A percentile compares a stretch with the other conserved stretches of the same genome.
Evolutionary conservation across 2,329 filamentous ascomycete genomes (phyloP).

Genomic region (Hypomyces perniciosus): DNA sequence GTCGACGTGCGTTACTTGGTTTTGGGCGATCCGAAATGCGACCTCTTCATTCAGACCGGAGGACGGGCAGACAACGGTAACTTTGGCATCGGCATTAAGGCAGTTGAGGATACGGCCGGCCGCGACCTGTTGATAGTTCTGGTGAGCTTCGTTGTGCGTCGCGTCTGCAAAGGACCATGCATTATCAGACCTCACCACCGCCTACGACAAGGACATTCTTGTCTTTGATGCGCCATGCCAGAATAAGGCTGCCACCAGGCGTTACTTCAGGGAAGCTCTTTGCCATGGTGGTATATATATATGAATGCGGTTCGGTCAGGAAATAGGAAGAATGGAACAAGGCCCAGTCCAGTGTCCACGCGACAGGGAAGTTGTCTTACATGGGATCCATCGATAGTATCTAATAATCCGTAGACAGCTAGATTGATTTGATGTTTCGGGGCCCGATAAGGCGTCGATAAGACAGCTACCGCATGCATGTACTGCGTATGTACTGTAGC

Average conservation of each 20-base stretch:
- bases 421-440: background rate
- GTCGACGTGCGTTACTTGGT: conserved; percentile 74
- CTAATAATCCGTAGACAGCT: background rate
- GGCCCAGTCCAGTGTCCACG: background rate
- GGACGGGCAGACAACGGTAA: conserved; percentile 77
- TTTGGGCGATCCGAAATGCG: conserved; percentile 66
- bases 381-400: background rate
- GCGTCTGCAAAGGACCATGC: conserved; percentile 1
- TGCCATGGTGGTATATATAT: conserved; percentile 21
- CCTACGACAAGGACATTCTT: conserved; percentile 90
- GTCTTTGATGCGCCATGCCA: conserved; percentile 91
- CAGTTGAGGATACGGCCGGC: conserved; percentile 90
- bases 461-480: background rate
- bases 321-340: conserved; percentile 7
- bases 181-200: conserved; percentile 73
- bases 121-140: conserved; percentile 61
- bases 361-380: conserved; percentile 5
- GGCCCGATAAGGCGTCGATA: conserved; percentile 6
- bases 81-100: conserved; percentile 87
- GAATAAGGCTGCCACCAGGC: conserved; percentile 84
- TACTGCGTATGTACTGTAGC: background rate
- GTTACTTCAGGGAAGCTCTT: conserved; percentile 70
- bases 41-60: conserved; percentile 85
- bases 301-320: conserved; percentile 10
- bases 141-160: background rate